Evolutionary conservation across 805 yeast genomes (phyloP).

Genomic region (Candida schatavii): DNA sequence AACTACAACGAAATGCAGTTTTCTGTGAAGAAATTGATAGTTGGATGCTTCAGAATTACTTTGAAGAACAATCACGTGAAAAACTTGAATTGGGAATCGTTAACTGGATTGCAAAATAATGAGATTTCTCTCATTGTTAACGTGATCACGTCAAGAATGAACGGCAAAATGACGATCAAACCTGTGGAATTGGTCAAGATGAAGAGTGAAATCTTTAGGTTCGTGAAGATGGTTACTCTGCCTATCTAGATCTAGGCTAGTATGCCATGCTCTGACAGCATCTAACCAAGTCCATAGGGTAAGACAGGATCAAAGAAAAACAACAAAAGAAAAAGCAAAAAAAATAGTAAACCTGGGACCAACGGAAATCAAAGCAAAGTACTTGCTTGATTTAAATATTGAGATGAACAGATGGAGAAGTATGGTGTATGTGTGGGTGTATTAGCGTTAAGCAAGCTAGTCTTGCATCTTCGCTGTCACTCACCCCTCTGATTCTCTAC

Average conservation of each 20-base stretch:
- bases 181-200: slow-evolving; percentile 34
- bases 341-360: not conserved
- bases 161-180: slow-evolving; percentile 39
- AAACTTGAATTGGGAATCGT: slow-evolving; percentile 28
- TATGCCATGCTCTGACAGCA: no score
- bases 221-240: slow-evolving; percentile 39
- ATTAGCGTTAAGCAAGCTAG: no score
- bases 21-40: slow-evolving; percentile 36
- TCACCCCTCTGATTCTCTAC: not conserved
- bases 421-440: no score
- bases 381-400: not conserved
- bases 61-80: slow-evolving; percentile 25
- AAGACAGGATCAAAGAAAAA: not conserved
- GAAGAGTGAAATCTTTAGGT: slow-evolving; percentile 38
- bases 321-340: not conserved
- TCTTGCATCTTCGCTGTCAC: no score
- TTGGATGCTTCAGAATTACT: slow-evolving; percentile 41
- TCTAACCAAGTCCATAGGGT: not conserved
- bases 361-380: not conserved
- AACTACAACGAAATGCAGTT: slow-evolving; percentile 44
- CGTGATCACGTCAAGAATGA: slow-evolving; percentile 35
- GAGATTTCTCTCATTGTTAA: slow-evolving; percentile 35
- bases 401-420: not conserved
- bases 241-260: slow-evolving; percentile 14
- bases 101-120: slow-evolving; percentile 35